phyloP scores from a whole-genome alignment of 2,329 filamentous ascomycete species.

The Colletotrichum echinochloae region DNA sequence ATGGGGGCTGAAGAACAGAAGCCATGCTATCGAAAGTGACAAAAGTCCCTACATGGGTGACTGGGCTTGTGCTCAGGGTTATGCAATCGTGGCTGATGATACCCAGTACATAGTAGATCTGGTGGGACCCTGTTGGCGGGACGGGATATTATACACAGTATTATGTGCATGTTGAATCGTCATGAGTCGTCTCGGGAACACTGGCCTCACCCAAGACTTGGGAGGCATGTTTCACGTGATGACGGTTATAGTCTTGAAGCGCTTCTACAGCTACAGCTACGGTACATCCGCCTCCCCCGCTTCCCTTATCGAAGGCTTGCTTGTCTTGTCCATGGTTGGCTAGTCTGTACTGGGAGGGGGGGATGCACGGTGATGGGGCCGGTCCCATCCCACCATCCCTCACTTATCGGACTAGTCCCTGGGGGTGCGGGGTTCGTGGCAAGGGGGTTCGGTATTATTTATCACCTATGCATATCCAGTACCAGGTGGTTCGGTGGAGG shows the following conservation, averaged over 20 bases:
- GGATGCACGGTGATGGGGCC: conserved; percentile 17
- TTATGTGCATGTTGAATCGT: neutral
- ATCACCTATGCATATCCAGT: neutral
- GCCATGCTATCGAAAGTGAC: too few species aligned
- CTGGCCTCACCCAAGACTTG: neutral
- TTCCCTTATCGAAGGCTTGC: conserved; percentile 1
- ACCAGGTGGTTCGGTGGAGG: conserved; percentile 34
- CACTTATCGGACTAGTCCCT: conserved; percentile 21
- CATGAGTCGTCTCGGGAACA: conserved; percentile 3
- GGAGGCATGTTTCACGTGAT: conserved; percentile 2
- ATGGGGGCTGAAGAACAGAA: too few species aligned
- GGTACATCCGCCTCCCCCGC: neutral
- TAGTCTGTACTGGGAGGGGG: neutral
- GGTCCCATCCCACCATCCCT: neutral
- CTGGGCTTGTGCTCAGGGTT: too few species aligned
- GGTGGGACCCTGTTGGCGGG: conserved; percentile 1
- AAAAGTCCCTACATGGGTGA: too few species aligned
- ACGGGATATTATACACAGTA: neutral
- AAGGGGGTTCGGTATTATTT: neutral
- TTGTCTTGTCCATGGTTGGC: neutral
- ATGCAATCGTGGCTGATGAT: too few species aligned
- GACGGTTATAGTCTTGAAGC: neutral
- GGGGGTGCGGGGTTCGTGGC: conserved; percentile 17
- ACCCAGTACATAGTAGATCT: too few species aligned
- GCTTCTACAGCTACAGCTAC: too few species aligned